Conservation (phyloP, 306 rosid species). For the Benincasa hispida region DNA sequence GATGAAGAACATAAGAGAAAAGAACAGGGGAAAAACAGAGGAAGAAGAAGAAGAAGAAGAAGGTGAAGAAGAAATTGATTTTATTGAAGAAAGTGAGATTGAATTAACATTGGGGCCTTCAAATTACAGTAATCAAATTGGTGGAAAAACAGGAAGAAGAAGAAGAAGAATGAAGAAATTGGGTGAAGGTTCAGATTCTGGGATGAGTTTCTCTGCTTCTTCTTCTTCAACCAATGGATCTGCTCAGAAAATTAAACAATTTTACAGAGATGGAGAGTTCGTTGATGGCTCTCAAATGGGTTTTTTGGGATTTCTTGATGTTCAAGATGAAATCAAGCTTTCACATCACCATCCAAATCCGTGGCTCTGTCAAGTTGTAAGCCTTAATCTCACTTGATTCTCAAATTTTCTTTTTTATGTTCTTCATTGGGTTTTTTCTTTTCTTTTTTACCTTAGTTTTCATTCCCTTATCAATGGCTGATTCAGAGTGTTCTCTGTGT, state of each 20-base stretch:
- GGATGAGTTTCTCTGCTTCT: conserved; percentile 39
- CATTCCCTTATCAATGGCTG: neutral
- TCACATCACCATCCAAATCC: neutral
- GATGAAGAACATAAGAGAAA: conserved; percentile 42
- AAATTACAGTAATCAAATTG: conserved; percentile 16
- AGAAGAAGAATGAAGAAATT: neutral
- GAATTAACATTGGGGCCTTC: conserved; percentile 77
- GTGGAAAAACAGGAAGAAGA: neutral
- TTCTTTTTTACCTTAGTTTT: neutral
- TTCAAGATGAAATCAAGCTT: neutral
- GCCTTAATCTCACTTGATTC: conserved; percentile 10
- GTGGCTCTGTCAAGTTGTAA: conserved; percentile 7
- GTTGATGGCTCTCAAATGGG: neutral
- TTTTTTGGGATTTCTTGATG: neutral
- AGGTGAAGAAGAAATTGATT: conserved; percentile 28
- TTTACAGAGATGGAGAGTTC: neutral
- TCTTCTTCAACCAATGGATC: conserved; percentile 34
- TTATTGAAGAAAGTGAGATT: conserved; percentile 61
- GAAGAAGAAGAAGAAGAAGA: conserved; percentile 14
- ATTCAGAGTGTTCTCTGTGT: neutral
- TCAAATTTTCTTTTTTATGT: neutral
- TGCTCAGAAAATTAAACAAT: neutral
- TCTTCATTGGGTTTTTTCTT: neutral
- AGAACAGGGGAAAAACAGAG: conserved; percentile 19
- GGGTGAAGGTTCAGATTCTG: conserved; percentile 33